phyloP scores from a whole-genome alignment of 495 filamentous ascomycete species.

The Cladorrhinum samala region DNA sequence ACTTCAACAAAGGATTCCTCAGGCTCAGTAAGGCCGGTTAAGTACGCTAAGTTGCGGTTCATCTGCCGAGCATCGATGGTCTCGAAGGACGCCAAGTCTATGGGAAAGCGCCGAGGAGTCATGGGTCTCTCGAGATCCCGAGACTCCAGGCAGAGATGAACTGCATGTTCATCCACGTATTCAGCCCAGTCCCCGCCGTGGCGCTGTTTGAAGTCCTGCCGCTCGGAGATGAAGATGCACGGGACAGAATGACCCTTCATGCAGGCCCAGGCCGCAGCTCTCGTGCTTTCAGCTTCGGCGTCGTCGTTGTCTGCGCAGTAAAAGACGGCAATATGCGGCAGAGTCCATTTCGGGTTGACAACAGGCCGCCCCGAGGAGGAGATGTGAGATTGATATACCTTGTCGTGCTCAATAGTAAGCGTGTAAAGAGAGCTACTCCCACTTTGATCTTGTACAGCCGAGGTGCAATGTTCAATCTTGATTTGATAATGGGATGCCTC shows the following conservation, averaged over 20 bases:
- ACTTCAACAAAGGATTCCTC: conserved; percentile 6
- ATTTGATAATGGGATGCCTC: conserved; percentile 62
- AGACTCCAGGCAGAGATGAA: conserved; percentile 67
- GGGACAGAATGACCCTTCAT: conserved; percentile 61
- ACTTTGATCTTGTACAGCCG: conserved; percentile 42
- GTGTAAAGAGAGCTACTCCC: conserved; percentile 24
- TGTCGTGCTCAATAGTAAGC: conserved; percentile 55
- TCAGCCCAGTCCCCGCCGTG: conserved; percentile 18
- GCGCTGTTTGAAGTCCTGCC: conserved; percentile 43
- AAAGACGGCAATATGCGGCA: conserved; percentile 67
- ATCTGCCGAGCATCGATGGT: conserved; percentile 67
- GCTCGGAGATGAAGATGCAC: conserved; percentile 61
- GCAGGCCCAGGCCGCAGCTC: conserved; percentile 52
- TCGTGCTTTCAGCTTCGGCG: conserved; percentile 40
- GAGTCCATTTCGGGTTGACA: conserved; percentile 51
- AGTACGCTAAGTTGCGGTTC: conserved; percentile 65
- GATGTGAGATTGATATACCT: conserved; percentile 29
- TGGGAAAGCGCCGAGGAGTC: conserved; percentile 56
- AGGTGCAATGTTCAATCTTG: conserved; percentile 64
- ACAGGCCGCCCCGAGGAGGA: conserved; percentile 18
- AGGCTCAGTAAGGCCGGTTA: conserved; percentile 46
- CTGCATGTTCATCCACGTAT: conserved; percentile 29
- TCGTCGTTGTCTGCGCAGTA: conserved; percentile 56
- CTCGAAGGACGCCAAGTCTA: conserved; percentile 67
- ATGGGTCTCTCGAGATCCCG: conserved; percentile 45